Percentiles rank a stretch among this genome's conserved stretches.
Conservation (phyloP, 2,329 filamentous ascomycete genomes). For the Cladosporium sp. region DNA sequence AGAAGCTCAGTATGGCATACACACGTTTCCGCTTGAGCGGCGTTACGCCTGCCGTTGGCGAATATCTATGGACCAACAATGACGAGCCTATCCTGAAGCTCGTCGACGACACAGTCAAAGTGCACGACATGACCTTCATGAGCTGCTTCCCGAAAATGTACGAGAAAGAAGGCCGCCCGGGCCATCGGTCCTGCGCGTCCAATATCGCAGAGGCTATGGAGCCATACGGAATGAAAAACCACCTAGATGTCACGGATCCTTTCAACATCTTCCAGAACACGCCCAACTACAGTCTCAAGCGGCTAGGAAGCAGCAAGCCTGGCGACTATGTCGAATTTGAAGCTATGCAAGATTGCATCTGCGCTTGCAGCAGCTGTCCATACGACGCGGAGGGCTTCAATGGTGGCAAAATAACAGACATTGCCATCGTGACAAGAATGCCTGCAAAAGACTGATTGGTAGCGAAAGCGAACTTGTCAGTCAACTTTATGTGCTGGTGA, state of each 20-base stretch:
- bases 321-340: conserved; percentile 39
- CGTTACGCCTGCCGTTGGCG: conserved; percentile 33
- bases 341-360: conserved; percentile 33
- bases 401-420: conserved; percentile 36
- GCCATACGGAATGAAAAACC: conserved; percentile 31
- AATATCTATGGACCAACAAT: conserved; percentile 35
- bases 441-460: conserved; percentile 2
- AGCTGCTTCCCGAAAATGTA: conserved; percentile 38
- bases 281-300: conserved; percentile 36
- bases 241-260: conserved; percentile 34
- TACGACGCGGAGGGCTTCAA: conserved; percentile 37
- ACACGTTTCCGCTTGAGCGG: conserved; percentile 36
- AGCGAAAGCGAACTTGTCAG: background rate
- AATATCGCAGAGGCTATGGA: conserved; percentile 38
- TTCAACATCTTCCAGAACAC: conserved; percentile 42
- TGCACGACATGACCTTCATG: conserved; percentile 41
- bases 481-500: background rate
- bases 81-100: conserved; percentile 35
- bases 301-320: conserved; percentile 33
- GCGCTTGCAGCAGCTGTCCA: conserved; percentile 36
- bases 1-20: conserved; percentile 38
- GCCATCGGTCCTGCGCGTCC: conserved; percentile 35
- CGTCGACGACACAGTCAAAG: conserved; percentile 35
- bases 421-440: conserved; percentile 31
- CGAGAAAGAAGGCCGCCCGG: conserved; percentile 27